A percentile compares a stretch with the other conserved stretches of the same genome.
Evolutionary conservation across 2,329 filamentous ascomycete genomes (phyloP).

Genomic region (Sordariomycetes sp.): DNA sequence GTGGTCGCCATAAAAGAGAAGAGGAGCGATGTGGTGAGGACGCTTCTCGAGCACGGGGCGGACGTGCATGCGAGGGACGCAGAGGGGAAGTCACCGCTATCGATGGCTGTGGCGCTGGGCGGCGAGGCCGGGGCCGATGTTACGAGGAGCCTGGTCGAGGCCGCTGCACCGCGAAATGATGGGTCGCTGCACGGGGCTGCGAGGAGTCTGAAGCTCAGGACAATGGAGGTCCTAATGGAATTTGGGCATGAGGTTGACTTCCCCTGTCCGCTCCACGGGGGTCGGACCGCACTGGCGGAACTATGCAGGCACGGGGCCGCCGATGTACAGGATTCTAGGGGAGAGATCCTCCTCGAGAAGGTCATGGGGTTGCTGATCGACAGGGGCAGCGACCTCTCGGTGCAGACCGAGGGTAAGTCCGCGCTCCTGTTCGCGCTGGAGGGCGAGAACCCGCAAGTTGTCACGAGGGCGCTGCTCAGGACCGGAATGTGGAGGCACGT

Average conservation of each 20-base stretch:
- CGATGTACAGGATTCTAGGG: constrained; percentile 29
- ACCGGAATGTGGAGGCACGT: constrained; percentile 54
- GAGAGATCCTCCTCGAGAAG: constrained; percentile 44
- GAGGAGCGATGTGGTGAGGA: constrained; percentile 45
- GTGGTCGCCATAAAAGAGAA: constrained; percentile 47
- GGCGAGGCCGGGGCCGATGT: constrained; percentile 42
- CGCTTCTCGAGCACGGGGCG: constrained; percentile 45
- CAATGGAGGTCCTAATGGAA: constrained; percentile 45
- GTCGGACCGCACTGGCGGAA: constrained; percentile 53
- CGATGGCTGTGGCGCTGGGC: constrained; percentile 45
- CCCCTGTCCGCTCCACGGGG: constrained; percentile 49
- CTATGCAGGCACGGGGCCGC: constrained; percentile 46
- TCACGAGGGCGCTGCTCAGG: constrained; percentile 48
- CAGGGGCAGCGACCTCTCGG: constrained; percentile 42
- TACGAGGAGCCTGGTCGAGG: constrained; percentile 42
- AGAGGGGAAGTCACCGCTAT: constrained; percentile 46
- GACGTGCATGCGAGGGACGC: constrained; percentile 43
- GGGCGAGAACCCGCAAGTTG: constrained; percentile 39
- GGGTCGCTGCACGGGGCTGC: constrained; percentile 58
- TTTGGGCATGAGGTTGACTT: constrained; percentile 54
- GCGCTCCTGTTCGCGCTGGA: constrained; percentile 50
- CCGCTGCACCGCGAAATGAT: constrained; percentile 49
- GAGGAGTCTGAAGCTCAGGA: constrained; percentile 43
- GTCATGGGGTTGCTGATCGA: constrained; percentile 46
- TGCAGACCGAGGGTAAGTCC: constrained; percentile 47